Conservation (phyloP, 768 basidiomycete species). For the Podaxis carcinomalis region DNA sequence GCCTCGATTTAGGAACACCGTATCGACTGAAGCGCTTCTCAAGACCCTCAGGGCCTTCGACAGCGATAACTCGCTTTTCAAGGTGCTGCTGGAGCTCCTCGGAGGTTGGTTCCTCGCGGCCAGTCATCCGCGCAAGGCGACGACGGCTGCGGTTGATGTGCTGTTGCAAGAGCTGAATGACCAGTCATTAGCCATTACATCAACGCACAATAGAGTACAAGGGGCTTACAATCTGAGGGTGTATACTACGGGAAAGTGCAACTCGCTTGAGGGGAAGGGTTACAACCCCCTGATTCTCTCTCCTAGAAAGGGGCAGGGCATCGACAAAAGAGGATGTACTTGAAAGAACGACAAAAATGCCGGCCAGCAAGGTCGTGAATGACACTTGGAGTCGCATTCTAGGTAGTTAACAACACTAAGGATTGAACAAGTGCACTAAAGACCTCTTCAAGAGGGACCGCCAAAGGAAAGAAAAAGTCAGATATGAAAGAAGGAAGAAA, state of each 20-base stretch:
- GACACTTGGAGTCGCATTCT: conserved; percentile 53
- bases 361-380: conserved; percentile 49
- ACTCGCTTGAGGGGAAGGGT: conserved; percentile 42
- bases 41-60: conserved; percentile 26
- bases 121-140: conserved; percentile 56
- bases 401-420: neutral
- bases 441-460: conserved; percentile 19
- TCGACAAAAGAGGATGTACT: conserved; percentile 26
- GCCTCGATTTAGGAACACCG: conserved; percentile 18
- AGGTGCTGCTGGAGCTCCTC: conserved; percentile 33
- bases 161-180: conserved; percentile 50
- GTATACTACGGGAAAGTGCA: conserved; percentile 20
- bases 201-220: neutral
- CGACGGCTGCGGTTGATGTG: conserved; percentile 50
- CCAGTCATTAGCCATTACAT: conserved; percentile 3
- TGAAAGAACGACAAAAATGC: conserved; percentile 40
- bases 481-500: conserved; percentile 3
- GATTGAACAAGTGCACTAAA: neutral
- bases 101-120: conserved; percentile 33
- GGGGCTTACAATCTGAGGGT: conserved; percentile 33
- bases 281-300: conserved; percentile 26
- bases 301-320: conserved; percentile 36
- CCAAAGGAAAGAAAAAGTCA: conserved; percentile 21
- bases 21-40: conserved; percentile 24
- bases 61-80: conserved; percentile 34